Evolutionary conservation across 176 grass and related monocot species (phyloP).

Genomic region (Zoysia pacifica): DNA sequence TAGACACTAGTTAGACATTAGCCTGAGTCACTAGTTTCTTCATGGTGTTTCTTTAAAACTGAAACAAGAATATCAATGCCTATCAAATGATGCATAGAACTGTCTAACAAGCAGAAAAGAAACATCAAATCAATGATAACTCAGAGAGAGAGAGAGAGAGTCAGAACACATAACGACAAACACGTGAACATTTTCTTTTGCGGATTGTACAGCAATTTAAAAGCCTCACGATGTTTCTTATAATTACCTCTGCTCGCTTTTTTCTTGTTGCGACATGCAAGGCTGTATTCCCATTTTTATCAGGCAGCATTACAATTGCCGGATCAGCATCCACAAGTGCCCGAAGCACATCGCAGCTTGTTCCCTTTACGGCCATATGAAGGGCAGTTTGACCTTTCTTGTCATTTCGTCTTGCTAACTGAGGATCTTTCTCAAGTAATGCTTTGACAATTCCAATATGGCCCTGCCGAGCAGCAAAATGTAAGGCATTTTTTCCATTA

Average conservation of each 20-base stretch:
- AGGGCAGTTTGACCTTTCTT: constrained; percentile 94
- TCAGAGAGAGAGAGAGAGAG: background rate
- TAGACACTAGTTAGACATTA: constrained; percentile 14
- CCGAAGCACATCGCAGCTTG: constrained; percentile 81
- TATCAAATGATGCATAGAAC: background rate
- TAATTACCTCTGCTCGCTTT: constrained; percentile 76
- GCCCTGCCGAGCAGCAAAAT: constrained; percentile 91
- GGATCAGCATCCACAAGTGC: constrained; percentile 89
- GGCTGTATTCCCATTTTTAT: constrained; percentile 86
- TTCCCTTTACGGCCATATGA: constrained; percentile 98
- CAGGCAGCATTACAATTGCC: constrained; percentile 95
- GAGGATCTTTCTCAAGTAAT: constrained; percentile 86
- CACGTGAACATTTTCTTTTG: constrained; percentile 6
- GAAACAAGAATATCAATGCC: constrained; percentile 12
- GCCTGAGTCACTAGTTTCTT: constrained; percentile 14
- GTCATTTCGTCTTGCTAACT: constrained; percentile 80
- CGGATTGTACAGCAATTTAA: background rate
- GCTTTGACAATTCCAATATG: constrained; percentile 71
- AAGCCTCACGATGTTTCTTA: background rate
- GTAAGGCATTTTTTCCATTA: constrained; percentile 89
- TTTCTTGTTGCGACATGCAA: constrained; percentile 97
- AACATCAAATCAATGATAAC: constrained; percentile 13
- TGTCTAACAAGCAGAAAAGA: background rate
- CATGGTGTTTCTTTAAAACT: background rate
- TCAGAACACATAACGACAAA: background rate